Evolutionary conservation across 2,329 filamentous ascomycete species (phyloP).

Genomic region (Colletotrichum australisinense): DNA sequence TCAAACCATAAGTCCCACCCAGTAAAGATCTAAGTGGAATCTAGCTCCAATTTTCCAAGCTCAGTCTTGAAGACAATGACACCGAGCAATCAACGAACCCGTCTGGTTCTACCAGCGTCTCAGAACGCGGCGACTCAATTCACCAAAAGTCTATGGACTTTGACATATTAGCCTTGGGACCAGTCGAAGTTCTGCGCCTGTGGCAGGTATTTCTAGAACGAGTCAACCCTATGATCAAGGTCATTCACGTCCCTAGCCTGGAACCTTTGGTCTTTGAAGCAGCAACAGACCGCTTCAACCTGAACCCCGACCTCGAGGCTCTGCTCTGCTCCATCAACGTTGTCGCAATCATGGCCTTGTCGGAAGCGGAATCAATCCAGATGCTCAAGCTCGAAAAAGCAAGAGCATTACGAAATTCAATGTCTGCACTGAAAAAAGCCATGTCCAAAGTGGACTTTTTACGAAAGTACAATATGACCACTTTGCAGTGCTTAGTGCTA

Average conservation of each 20-base stretch:
- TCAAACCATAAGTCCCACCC: background rate
- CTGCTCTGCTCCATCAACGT: constrained; percentile 73
- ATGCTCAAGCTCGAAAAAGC: constrained; percentile 60
- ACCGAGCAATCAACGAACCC: background rate
- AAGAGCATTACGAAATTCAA: constrained; percentile 61
- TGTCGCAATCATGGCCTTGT: constrained; percentile 68
- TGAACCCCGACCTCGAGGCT: constrained; percentile 56
- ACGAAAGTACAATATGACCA: constrained; percentile 66
- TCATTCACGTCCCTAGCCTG: constrained; percentile 75
- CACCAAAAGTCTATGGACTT: constrained; percentile 15
- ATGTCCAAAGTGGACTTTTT: constrained; percentile 67
- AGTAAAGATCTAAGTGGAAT: too few species aligned
- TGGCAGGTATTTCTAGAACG: constrained; percentile 82
- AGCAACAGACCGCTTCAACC: constrained; percentile 38
- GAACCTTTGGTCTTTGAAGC: constrained; percentile 45
- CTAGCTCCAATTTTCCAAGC: constrained; percentile 19
- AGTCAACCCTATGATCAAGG: constrained; percentile 79
- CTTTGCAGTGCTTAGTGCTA: constrained; percentile 69
- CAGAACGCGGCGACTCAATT: background rate
- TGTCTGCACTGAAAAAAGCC: constrained; percentile 59
- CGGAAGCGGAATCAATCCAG: constrained; percentile 65
- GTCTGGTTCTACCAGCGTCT: background rate
- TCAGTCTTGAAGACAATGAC: background rate
- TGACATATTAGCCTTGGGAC: constrained; percentile 15
- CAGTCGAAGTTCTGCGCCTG: constrained; percentile 58